Evolutionary conservation across 1,284 basidiomycete species (phyloP).

Genomic region (Apiotrichum sp.): DNA sequence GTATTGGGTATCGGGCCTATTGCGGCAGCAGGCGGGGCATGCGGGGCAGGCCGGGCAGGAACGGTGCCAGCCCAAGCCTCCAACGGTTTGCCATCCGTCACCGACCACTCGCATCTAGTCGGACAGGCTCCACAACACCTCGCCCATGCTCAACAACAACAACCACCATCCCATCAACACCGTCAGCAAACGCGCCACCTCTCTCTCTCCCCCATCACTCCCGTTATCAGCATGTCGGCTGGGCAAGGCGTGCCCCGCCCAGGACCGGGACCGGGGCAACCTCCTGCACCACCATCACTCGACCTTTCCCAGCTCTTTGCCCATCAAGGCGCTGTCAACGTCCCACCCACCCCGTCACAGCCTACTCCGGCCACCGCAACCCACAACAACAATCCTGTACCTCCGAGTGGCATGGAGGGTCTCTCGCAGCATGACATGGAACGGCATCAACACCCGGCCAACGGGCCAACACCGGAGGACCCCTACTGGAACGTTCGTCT

Average conservation of each 20-base stretch:
- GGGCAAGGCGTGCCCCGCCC: background rate
- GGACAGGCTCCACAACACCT: too few relatives aligned
- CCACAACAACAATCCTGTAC: background rate
- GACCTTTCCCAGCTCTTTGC: background rate
- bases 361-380: background rate
- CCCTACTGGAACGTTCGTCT: constrained; percentile 8
- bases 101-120: too few relatives aligned
- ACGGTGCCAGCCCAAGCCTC: too few relatives aligned
- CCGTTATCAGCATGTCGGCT: background rate
- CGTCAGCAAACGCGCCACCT: too few relatives aligned
- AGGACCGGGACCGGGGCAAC: background rate
- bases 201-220: too few relatives aligned
- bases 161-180: too few relatives aligned
- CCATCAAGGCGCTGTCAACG: background rate
- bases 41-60: too few relatives aligned
- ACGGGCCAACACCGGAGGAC: constrained; percentile 18
- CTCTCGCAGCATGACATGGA: constrained; percentile 15
- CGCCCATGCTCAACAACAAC: too few relatives aligned
- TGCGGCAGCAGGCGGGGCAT: too few relatives aligned
- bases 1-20: too few relatives aligned
- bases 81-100: too few relatives aligned
- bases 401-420: background rate
- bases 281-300: background rate
- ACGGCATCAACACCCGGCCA: constrained; percentile 20
- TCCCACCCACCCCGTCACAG: background rate